Evolutionary conservation across 495 filamentous ascomycete species (phyloP), one percentile per base, ranked within the genome.

Genomic region (Cercophora sp.): DNA sequence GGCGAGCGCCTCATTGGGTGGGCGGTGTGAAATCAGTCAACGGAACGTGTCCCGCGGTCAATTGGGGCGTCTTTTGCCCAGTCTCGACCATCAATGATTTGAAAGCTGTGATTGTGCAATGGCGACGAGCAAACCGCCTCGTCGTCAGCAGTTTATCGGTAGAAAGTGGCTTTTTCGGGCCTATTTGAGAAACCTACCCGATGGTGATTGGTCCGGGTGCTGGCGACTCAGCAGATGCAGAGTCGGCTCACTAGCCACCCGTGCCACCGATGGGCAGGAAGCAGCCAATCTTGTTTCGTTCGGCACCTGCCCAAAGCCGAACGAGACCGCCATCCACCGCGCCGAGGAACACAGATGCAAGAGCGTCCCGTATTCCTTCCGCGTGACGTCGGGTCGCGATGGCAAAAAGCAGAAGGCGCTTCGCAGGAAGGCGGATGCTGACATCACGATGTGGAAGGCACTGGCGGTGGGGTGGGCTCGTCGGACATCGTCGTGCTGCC

Each of bases 111-210:
- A 24, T 24, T 43, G 18, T 25, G 18, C 18, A 9, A 15, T 43
- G 40, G 16, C 23, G 11, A 3, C 15, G 8, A 22, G 16, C 40
- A 22, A 43, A 13, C 13, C 3, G 3, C 39, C 19, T 11, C 19
- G 34, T 19, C 40, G 40, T 18, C 40, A 43, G 15, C 5, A 24
- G 19, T 22, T 43, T 18, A 18, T 43, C 23, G 25, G 26, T 20
- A 41, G 41, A 11, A 46, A 39, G 48, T 50, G 27, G 27, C 35
- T 39, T 41, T 41, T 51, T 58, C 50, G 55, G 49, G 36, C 50
- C 55, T 58, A 49, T 52, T 53, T 23, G 9, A 48, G 37, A 23
- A 10, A 47, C 16, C 26, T 32, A 4, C 13, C 44, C 4, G 18
- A 8, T 6, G 10, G 26, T 22, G 3, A 47, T 47, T 47, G 44